These are phyloP conservation scores for Phenoliferia sp. DNA, from an alignment of 1,284 basidiomycete genomes.

Conservation along the genomic window DNA sequence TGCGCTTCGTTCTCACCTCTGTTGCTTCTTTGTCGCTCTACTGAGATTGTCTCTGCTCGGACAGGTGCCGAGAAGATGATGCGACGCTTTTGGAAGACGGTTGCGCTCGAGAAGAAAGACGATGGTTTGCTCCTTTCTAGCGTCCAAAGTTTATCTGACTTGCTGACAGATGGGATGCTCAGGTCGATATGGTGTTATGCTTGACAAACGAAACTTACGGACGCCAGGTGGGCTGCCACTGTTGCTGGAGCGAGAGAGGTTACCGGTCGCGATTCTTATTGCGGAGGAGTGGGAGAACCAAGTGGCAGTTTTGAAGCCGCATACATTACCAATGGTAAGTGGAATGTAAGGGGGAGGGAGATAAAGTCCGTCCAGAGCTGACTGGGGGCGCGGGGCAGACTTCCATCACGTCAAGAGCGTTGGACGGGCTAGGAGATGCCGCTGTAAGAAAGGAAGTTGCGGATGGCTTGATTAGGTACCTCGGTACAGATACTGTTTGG, in stretches of 20 bases:
- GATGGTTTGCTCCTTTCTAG: conserved; percentile 41
- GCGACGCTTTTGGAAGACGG: conserved; percentile 86
- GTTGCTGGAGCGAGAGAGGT: conserved; percentile 64
- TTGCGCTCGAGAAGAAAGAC: conserved; percentile 59
- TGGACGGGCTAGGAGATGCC: conserved; percentile 68
- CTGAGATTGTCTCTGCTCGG: neutral
- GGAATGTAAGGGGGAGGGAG: neutral
- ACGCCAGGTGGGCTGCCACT: conserved; percentile 77
- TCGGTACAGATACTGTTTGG: conserved; percentile 96
- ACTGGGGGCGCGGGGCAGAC: conserved; percentile 56
- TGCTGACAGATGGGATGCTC: neutral
- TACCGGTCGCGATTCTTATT: conserved; percentile 66
- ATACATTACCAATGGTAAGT: conserved; percentile 82
- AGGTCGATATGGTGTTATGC: conserved; percentile 61
- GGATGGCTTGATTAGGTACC: conserved; percentile 71
- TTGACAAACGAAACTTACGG: conserved; percentile 80
- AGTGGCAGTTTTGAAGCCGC: conserved; percentile 75
- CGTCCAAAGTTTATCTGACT: neutral
- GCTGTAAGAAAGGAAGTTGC: conserved; percentile 61
- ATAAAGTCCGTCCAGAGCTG: neutral
- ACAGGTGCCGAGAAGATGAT: conserved; percentile 77
- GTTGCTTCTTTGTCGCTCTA: neutral
- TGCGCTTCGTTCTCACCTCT: neutral
- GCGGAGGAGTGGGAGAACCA: conserved; percentile 97
- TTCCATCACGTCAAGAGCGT: conserved; percentile 78